phyloP scores from a whole-genome alignment of 2,329 filamentous ascomycete species.

The Exophiala aquamarina region DNA sequence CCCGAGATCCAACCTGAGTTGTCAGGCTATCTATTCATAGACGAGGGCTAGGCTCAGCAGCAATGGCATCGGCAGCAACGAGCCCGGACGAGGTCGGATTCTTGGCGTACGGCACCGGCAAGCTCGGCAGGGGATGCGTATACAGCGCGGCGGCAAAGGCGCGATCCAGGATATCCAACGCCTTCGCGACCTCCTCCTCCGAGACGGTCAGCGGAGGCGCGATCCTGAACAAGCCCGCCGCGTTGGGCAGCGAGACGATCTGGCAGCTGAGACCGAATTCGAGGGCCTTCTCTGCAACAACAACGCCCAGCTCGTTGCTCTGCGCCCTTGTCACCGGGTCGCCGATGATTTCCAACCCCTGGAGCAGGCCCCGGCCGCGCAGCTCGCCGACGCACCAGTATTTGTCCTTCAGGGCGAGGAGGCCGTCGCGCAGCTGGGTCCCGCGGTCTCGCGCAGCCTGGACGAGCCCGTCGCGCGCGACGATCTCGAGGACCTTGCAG shows the following conservation, averaged over 20 bases:
- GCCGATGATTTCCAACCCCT: conserved; percentile 57
- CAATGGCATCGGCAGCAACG: too few relatives aligned
- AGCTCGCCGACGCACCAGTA: conserved; percentile 63
- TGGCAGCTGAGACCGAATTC: conserved; percentile 46
- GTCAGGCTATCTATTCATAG: too few relatives aligned
- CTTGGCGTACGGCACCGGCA: too few relatives aligned
- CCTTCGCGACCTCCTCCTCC: conserved; percentile 9
- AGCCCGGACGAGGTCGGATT: too few relatives aligned
- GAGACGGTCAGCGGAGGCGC: conserved; percentile 49
- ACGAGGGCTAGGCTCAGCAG: too few relatives aligned
- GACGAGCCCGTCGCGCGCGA: conserved; percentile 57
- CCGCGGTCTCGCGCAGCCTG: conserved; percentile 46
- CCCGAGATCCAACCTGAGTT: too few relatives aligned
- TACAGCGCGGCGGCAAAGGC: neutral
- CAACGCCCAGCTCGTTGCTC: conserved; percentile 47
- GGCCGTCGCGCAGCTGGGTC: conserved; percentile 45
- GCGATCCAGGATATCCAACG: conserved; percentile 10
- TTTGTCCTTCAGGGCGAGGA: conserved; percentile 44
- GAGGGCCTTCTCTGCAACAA: conserved; percentile 48
- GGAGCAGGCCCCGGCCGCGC: conserved; percentile 57
- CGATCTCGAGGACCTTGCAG: conserved; percentile 60
- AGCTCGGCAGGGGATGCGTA: neutral
- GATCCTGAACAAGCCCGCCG: conserved; percentile 57
- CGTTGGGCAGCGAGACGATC: conserved; percentile 56
- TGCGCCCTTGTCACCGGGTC: conserved; percentile 48